Base-by-base conservation (phyloP, 192 early-diverging fungal species). In the Linnemannia schmuckeri region DNA sequence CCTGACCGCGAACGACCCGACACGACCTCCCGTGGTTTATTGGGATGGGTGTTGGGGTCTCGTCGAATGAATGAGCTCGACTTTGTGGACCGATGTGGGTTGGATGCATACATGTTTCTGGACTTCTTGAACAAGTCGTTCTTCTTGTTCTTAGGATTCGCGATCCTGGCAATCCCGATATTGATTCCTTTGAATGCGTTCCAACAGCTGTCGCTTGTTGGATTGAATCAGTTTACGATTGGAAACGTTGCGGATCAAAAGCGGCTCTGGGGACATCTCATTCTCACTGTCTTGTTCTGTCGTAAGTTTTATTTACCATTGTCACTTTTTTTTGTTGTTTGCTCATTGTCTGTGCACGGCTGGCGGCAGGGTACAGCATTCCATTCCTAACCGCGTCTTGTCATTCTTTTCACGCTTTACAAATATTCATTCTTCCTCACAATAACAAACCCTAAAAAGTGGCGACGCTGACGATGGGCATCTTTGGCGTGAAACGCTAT, bases 71-170 rank as follows among this genome's bases (percentile, higher is more conserved):
- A 92, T 44, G 88, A 87, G 17, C 72, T 33, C 2, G 85, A 89
- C 6, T 81, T 94, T 30, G 91, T 94, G 27, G 69, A 82, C 18
- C 88, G 85, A 6, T 92, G 90, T 40, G 93, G 94, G 0, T 89
- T 95, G 17, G 96, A 97, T 87, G 91, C 94, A 0, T 97, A 92
- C 81, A 95, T 96, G 90, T 91, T 95, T 61, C 76, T 97, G 47
- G 92, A 91, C 9, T 95, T 94, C 55, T 89, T 95, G 70, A 91
- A 92, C 49, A 90, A 92, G 55, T 90, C 93, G 46, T 91, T 95
- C 44, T 91, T 92, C 6, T 85, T 96, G 35, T 97, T 97, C 81
- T 41, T 79, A 22, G 79, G 83, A 4, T 90, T 93, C 54, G 80
- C 91, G 6, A 38, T 95, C 2, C 75, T 96, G 12, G 91, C 91